A percentile compares a stretch with the other conserved stretches of the same genome.
Conservation (phyloP, 306 rosid species). For the apple (Malus domestica) region DNA sequence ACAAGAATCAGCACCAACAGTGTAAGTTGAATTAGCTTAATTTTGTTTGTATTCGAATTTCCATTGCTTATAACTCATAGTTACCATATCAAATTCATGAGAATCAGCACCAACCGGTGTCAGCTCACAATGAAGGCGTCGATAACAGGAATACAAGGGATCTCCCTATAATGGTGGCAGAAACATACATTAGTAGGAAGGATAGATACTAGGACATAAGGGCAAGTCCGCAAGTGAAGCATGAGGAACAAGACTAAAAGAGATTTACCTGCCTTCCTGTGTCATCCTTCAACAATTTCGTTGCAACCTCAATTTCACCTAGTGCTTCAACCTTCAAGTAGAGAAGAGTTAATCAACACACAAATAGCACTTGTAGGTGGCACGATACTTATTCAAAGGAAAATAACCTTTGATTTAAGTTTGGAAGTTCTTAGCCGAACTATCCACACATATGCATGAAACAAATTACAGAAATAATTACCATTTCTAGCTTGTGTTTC, state of each 20-base stretch:
- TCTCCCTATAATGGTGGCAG: conserved; percentile 52
- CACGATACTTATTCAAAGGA: background rate
- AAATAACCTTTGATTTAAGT: background rate
- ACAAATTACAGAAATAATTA: conserved; percentile 23
- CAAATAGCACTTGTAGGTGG: background rate
- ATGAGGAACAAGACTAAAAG: conserved; percentile 1
- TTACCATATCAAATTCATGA: conserved; percentile 78
- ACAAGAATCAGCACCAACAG: no score
- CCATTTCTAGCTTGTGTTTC: conserved; percentile 89
- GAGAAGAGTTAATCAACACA: conserved; percentile 7
- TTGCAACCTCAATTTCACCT: conserved; percentile 85
- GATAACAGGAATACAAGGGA: conserved; percentile 65
- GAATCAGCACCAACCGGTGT: conserved; percentile 49
- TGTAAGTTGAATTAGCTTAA: background rate
- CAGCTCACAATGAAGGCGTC: conserved; percentile 67
- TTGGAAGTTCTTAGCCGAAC: background rate
- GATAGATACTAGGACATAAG: background rate
- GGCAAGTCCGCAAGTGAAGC: conserved; percentile 7
- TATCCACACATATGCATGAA: background rate
- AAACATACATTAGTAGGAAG: conserved; percentile 8
- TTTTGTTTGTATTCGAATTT: background rate
- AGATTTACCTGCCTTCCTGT: conserved; percentile 52
- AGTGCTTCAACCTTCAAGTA: conserved; percentile 86
- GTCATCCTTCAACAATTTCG: conserved; percentile 60
- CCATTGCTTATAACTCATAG: background rate